phyloP scores from a whole-genome alignment of 495 filamentous ascomycete genomes.

The Podospora sp. region DNA sequence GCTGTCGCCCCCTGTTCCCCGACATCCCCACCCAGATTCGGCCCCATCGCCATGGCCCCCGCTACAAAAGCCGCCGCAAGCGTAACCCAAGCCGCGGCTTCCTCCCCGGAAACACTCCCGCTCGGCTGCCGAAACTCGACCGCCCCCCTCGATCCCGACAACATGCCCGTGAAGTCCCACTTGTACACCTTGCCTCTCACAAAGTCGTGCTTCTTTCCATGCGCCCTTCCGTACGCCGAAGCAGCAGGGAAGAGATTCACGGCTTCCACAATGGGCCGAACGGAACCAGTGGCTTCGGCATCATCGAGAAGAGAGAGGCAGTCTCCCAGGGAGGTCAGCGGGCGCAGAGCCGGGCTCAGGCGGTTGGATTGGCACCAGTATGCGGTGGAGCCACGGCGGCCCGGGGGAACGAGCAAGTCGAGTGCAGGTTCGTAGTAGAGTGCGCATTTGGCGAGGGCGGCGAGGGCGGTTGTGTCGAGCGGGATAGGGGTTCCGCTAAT shows the following conservation, averaged over 20 bases:
- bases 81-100: conserved; percentile 28
- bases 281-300: not conserved
- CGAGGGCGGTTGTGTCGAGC: conserved; percentile 24
- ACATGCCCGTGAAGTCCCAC: conserved; percentile 36
- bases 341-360: conserved; percentile 15
- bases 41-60: conserved; percentile 22
- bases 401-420: conserved; percentile 28
- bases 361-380: conserved; percentile 37
- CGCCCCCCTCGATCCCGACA: conserved; percentile 22
- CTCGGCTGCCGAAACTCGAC: conserved; percentile 37
- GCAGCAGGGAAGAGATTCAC: conserved; percentile 31
- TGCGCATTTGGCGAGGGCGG: conserved; percentile 30
- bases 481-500: conserved; percentile 23
- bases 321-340: not conserved
- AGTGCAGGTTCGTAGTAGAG: conserved; percentile 36
- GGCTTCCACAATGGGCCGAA: conserved; percentile 19
- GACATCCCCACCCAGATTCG: conserved; percentile 9
- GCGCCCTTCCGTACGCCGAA: conserved; percentile 22
- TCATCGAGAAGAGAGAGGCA: conserved; percentile 24
- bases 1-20: conserved; percentile 17
- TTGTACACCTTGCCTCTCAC: conserved; percentile 37
- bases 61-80: conserved; percentile 34
- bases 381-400: conserved; percentile 4
- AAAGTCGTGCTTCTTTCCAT: conserved; percentile 29
- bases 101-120: conserved; percentile 25